phyloP scores from a whole-genome alignment of 208 protist species.

The Borovskyia barvae region DNA sequence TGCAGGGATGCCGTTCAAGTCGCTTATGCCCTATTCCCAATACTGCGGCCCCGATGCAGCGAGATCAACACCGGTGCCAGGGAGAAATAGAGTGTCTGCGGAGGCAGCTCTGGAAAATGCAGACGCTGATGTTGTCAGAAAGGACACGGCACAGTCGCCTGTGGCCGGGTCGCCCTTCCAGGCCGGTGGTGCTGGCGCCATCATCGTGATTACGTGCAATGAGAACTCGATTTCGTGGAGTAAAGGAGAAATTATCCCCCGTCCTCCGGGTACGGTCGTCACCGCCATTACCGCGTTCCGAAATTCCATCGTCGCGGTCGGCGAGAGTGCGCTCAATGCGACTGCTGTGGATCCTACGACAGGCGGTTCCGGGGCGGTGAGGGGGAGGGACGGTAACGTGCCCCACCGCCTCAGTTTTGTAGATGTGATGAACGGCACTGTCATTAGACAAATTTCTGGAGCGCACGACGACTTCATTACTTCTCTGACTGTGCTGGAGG shows the following conservation, averaged over 20 bases:
- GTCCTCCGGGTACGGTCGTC: constrained; percentile 39
- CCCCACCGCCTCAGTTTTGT: constrained; percentile 25
- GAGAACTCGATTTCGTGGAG: constrained; percentile 61
- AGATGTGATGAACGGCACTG: constrained; percentile 32
- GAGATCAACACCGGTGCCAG: not conserved
- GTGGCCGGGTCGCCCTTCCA: not conserved
- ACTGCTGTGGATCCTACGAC: not conserved
- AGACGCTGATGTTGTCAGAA: too few species aligned
- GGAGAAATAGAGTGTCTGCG: not conserved
- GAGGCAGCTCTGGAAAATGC: not conserved
- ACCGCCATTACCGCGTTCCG: constrained; percentile 71
- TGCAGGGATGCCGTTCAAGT: constrained; percentile 46
- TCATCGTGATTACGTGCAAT: constrained; percentile 57
- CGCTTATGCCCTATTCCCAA: constrained; percentile 16
- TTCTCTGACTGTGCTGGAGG: constrained; percentile 46
- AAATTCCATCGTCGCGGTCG: constrained; percentile 48
- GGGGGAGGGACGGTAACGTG: not conserved
- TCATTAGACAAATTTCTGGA: constrained; percentile 34
- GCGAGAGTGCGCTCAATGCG: constrained; percentile 37
- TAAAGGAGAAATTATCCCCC: constrained; percentile 48
- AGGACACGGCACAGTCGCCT: too few species aligned
- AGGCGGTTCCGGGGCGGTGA: not conserved
- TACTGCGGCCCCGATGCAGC: constrained; percentile 21
- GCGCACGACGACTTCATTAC: constrained; percentile 82
- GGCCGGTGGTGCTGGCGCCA: constrained; percentile 14